Percentiles rank a stretch among this genome's conserved stretches.
phyloP scores from a whole-genome alignment of 2,329 filamentous ascomycete species.

The Fusarium newnesense region DNA sequence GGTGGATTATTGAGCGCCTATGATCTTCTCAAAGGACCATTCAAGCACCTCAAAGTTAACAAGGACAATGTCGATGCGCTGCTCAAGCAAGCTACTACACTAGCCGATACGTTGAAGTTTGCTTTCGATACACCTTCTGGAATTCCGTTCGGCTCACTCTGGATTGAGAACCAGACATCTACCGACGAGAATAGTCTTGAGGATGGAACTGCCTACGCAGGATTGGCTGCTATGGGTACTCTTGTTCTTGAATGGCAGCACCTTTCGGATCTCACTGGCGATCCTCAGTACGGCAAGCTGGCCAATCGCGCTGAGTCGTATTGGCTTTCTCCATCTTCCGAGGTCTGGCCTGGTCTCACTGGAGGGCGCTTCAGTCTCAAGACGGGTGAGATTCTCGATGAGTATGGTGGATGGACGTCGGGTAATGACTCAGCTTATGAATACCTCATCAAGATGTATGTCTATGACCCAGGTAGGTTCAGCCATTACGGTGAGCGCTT shows the following conservation, averaged over 20 bases:
- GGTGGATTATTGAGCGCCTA: constrained; percentile 64
- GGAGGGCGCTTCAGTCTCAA: constrained; percentile 9
- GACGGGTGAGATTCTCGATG: constrained; percentile 40
- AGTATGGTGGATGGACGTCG: constrained; percentile 64
- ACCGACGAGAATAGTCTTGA: background rate
- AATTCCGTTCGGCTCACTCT: background rate
- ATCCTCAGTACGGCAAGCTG: constrained; percentile 1
- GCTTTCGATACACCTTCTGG: constrained; percentile 13
- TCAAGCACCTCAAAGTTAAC: constrained; percentile 45
- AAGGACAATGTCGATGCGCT: constrained; percentile 61
- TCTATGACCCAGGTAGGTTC: constrained; percentile 70
- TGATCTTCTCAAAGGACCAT: constrained; percentile 56
- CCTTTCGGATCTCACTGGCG: constrained; percentile 11
- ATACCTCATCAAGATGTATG: constrained; percentile 70
- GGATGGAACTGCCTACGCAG: background rate
- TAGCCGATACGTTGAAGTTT: constrained; percentile 64
- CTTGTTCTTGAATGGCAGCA: constrained; percentile 24
- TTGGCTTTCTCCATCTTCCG: constrained; percentile 13
- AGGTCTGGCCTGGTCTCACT: constrained; percentile 19
- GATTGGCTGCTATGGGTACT: constrained; percentile 5
- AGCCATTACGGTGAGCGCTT: constrained; percentile 21
- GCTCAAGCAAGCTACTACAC: constrained; percentile 64
- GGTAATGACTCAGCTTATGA: constrained; percentile 68
- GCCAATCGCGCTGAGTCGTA: constrained; percentile 5
- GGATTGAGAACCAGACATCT: constrained; percentile 10